Evolutionary conservation across 768 basidiomycete species (phyloP).

Genomic region (Hygrophoropsis aurantiaca): DNA sequence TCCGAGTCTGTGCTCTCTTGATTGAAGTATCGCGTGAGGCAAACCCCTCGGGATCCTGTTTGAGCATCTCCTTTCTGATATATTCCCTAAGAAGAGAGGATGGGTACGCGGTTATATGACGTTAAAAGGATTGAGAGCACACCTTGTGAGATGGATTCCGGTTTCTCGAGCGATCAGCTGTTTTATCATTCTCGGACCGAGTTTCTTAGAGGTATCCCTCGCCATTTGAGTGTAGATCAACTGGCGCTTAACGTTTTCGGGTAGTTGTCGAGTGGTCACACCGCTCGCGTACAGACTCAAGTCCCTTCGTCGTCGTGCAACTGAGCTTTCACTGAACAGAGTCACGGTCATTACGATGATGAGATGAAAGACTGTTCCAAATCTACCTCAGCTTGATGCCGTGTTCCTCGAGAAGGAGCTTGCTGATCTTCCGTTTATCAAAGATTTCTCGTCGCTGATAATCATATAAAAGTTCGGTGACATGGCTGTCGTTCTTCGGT

Average conservation of each 20-base stretch:
- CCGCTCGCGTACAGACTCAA: constrained; percentile 31
- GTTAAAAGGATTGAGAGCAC: not conserved
- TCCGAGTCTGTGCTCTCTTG: not conserved
- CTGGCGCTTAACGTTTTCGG: constrained; percentile 28
- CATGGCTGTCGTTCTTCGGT: constrained; percentile 19
- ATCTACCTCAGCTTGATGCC: constrained; percentile 30
- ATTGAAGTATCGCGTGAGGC: constrained; percentile 9
- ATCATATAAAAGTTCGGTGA: constrained; percentile 13
- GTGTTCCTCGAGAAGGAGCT: constrained; percentile 26
- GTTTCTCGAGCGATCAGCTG: constrained; percentile 27
- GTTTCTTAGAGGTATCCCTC: constrained; percentile 29
- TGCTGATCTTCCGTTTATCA: constrained; percentile 21
- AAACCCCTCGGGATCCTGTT: constrained; percentile 10
- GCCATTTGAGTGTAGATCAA: constrained; percentile 35
- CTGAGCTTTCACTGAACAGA: constrained; percentile 26
- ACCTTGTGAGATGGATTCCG: constrained; percentile 34
- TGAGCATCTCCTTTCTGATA: constrained; percentile 11
- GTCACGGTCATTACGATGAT: not conserved
- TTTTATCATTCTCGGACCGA: constrained; percentile 28
- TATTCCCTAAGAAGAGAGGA: constrained; percentile 7
- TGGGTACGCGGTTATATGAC: not conserved
- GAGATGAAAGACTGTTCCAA: not conserved
- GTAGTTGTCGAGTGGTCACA: constrained; percentile 25
- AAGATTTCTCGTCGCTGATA: constrained; percentile 29
- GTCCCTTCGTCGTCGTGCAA: constrained; percentile 24